Conservation (phyloP, 352 stramenopile genomes). For the Plasmopara muralis region DNA sequence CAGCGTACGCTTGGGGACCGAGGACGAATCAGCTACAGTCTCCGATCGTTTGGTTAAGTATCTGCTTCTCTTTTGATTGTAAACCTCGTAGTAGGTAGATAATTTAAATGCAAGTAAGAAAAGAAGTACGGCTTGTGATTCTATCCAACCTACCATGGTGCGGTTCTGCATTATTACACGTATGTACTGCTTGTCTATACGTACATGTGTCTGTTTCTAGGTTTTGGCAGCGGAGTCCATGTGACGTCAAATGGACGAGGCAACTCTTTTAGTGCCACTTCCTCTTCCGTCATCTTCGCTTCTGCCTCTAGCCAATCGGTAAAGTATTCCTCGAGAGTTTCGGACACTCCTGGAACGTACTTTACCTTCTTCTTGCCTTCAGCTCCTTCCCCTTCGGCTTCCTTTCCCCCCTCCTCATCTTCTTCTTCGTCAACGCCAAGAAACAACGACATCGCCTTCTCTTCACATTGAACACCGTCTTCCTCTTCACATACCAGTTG, state of each 20-base stretch:
- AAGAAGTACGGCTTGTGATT: no score
- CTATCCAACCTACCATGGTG: not conserved
- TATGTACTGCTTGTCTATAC: conserved; percentile 24
- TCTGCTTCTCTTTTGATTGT: conserved; percentile 66
- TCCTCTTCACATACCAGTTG: conserved; percentile 25
- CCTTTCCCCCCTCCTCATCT: conserved; percentile 18
- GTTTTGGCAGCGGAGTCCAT: conserved; percentile 46
- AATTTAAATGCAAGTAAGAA: not conserved
- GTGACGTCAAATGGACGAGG: conserved; percentile 69
- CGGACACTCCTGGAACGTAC: conserved; percentile 10
- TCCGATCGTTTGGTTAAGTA: conserved; percentile 84
- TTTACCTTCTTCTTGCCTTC: conserved; percentile 18
- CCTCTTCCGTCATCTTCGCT: conserved; percentile 28
- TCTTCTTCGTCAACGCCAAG: conserved; percentile 24
- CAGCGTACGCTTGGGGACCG: conserved; percentile 28
- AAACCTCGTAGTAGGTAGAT: not conserved
- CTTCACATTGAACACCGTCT: conserved; percentile 18
- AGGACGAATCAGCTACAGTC: conserved; percentile 52
- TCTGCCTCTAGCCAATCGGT: conserved; percentile 32
- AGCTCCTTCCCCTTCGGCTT: conserved; percentile 30
- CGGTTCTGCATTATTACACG: not conserved
- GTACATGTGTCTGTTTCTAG: conserved; percentile 78
- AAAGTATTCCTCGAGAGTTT: conserved; percentile 44
- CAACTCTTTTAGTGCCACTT: conserved; percentile 33
- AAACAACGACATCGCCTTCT: conserved; percentile 13